These are phyloP conservation scores for Aureobasidium melanogenum DNA, from an alignment of 2,329 filamentous ascomycete species.

Conservation along the genomic window DNA sequence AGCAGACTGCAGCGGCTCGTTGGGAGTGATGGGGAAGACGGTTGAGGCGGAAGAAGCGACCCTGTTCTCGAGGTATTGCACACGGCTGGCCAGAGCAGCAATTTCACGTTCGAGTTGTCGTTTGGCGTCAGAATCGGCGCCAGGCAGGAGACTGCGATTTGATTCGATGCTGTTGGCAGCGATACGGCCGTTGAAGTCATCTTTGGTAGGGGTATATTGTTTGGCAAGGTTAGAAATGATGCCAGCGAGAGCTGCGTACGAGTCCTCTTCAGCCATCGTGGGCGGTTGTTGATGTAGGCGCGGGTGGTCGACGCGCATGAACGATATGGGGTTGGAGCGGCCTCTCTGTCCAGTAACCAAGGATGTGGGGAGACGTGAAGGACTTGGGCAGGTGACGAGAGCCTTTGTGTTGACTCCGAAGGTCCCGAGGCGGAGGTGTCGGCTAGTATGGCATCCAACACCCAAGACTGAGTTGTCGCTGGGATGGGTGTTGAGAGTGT, in stretches of 20 bases:
- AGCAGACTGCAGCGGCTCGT: slow-evolving; percentile 50
- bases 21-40: slow-evolving; percentile 68
- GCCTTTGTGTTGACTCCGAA: background rate
- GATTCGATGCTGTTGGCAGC: slow-evolving; percentile 43
- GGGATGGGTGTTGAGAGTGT: background rate
- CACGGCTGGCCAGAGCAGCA: slow-evolving; percentile 63
- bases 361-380: background rate
- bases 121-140: slow-evolving; percentile 67
- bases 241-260: slow-evolving; percentile 28
- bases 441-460: background rate
- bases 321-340: background rate
- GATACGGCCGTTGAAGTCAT: slow-evolving; percentile 36
- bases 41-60: slow-evolving; percentile 38
- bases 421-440: background rate
- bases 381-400: background rate
- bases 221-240: slow-evolving; percentile 40
- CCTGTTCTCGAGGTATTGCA: slow-evolving; percentile 75
- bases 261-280: slow-evolving; percentile 28
- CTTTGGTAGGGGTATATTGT: slow-evolving; percentile 34
- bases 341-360: background rate
- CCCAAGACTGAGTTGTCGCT: background rate
- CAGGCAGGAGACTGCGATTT: slow-evolving; percentile 62
- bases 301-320: slow-evolving; percentile 6
- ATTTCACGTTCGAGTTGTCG: slow-evolving; percentile 74
- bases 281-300: background rate